Base-by-base conservation (phyloP, 768 basidiomycete genomes). In the Mycena kentingensis region DNA sequence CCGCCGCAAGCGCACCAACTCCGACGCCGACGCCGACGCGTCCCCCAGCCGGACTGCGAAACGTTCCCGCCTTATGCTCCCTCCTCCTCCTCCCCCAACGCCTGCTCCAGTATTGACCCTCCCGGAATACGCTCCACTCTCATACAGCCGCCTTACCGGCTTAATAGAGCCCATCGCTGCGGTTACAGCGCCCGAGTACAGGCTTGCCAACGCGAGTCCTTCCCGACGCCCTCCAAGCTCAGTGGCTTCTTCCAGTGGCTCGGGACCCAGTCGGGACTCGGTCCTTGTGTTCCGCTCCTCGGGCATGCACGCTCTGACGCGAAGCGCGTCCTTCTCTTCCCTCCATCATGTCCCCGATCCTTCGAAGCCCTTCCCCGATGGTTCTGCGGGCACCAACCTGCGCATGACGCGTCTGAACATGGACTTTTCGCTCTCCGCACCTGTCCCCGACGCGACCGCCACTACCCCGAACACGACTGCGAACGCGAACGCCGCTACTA, bases 301-400 rank as follows among this genome's bases (percentile, higher is more conserved):
- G 45, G 51, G 34, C 15, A 52, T 38, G 48, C 21, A 19, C 18
- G 11, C 57, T 26, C 53, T 70, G 3, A 57, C 66, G 46, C 65
- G 69, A 28, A 67, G 63, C 36, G 66, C 63, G 3, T 67, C 67
- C 25, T 51, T 49, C 34, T 54, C 62, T 42, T 64, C 65, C 10
- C 58, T 67, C 22, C 54, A 47, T 38, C 8, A 53, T 8, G 18
- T 43, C 10, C 29, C 58, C 12, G 19, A 54, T 13, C 31, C 28
- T 38, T 60, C 59, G 29, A 47, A 37, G 41, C 29, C 46, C 10
- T 53, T 16, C 48, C 68, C 71, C n/a, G 66, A 69, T 29, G 65
- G 65, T 35, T 75, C 74, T 18, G 67, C 71, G 18, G 67, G 65
- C 45, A 60, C 67, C 48, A 53, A 67, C 48, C 66, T 74, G 25